Conservation (phyloP, 1,284 basidiomycete species). For the Cutaneotrichosporon sp. region DNA sequence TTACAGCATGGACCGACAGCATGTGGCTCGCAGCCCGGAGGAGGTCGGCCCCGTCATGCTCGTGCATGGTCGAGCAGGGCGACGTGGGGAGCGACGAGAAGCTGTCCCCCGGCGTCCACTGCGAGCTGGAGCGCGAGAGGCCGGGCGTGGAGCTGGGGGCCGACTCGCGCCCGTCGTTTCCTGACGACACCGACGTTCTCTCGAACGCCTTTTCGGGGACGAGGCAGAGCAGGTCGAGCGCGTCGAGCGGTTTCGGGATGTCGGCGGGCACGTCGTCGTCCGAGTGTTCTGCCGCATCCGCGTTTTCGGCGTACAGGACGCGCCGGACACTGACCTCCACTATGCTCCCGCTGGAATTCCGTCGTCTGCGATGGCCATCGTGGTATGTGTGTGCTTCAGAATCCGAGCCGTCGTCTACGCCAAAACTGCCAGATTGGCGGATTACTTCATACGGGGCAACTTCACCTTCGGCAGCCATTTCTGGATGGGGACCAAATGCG, state of each 20-base stretch:
- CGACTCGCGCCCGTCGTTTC: not conserved
- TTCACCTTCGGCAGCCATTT: too few relatives aligned
- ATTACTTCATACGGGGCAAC: too few relatives aligned
- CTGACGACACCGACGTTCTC: not conserved
- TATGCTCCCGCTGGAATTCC: constrained; percentile 8
- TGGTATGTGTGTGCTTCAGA: not conserved
- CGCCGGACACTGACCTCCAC: constrained; percentile 5
- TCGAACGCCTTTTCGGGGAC: not conserved
- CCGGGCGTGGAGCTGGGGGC: not conserved
- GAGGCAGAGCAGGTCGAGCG: not conserved
- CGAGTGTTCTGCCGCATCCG: not conserved
- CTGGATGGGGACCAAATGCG: too few relatives aligned
- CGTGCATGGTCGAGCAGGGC: constrained; percentile 3
- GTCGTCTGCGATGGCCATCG: not conserved
- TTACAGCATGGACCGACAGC: constrained; percentile 30
- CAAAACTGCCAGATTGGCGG: constrained; percentile 30
- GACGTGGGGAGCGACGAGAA: constrained; percentile 3
- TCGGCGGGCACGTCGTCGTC: not conserved
- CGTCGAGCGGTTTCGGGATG: not conserved
- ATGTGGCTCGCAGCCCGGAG: constrained; percentile 33
- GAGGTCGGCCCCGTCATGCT: constrained; percentile 4
- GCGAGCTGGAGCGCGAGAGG: constrained; percentile 15
- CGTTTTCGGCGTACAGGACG: constrained; percentile 24
- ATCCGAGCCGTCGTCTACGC: constrained; percentile 35
- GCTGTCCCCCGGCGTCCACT: constrained; percentile 1